Conservation (phyloP, 2,329 filamentous ascomycete genomes). For the Emmonsiellopsis sp. region DNA sequence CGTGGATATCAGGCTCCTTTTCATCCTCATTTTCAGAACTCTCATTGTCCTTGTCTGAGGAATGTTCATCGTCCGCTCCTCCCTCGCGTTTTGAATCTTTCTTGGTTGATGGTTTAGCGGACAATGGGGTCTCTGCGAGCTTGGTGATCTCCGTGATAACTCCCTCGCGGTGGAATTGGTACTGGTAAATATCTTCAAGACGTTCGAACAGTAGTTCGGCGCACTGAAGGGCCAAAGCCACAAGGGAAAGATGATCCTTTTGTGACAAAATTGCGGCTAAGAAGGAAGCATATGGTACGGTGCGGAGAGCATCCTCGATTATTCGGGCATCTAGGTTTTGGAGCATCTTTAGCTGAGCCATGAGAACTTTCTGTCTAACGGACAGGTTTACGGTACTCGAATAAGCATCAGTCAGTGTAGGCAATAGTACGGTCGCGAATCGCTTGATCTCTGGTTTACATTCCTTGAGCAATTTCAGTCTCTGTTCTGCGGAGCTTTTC, state of each 20-base stretch:
- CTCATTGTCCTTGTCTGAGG: conserved; percentile 23
- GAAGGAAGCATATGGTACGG: conserved; percentile 92
- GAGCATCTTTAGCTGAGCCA: conserved; percentile 95
- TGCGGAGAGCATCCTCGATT: conserved; percentile 71
- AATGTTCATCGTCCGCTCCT: conserved; percentile 17
- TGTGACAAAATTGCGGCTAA: conserved; percentile 91
- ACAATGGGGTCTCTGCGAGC: conserved; percentile 47
- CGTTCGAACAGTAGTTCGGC: conserved; percentile 79
- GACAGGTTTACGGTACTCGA: conserved; percentile 94
- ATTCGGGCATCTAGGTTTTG: conserved; percentile 84
- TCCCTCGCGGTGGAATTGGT: conserved; percentile 94
- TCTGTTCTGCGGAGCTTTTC: conserved; percentile 60
- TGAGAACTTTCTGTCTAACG: conserved; percentile 89
- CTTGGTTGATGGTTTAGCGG: conserved; percentile 14
- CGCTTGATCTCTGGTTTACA: conserved; percentile 81
- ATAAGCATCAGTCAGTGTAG: conserved; percentile 90
- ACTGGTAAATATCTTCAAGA: conserved; percentile 78
- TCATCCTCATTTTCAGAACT: conserved; percentile 32
- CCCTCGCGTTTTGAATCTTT: neutral
- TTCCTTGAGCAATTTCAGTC: conserved; percentile 68
- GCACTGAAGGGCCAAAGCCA: conserved; percentile 79
- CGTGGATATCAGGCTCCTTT: conserved; percentile 41
- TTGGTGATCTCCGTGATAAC: conserved; percentile 87
- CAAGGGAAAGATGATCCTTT: conserved; percentile 79
- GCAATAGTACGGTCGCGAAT: conserved; percentile 86